phyloP scores from a whole-genome alignment of 306 rosid species.

The Pterocarpus macrocarpus region DNA sequence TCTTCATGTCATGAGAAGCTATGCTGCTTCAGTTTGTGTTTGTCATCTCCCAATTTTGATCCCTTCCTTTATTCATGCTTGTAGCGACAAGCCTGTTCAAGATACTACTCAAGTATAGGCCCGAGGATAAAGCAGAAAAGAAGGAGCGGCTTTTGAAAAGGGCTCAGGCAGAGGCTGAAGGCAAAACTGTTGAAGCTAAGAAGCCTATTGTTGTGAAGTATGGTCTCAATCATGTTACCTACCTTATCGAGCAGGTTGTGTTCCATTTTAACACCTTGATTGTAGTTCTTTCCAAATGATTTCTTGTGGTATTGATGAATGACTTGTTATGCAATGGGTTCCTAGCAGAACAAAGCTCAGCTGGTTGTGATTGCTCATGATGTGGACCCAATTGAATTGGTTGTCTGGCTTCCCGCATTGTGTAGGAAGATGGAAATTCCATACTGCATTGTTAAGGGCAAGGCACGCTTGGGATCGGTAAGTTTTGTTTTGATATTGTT shows the following conservation, averaged over 20 bases:
- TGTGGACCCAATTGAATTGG: conserved; percentile 85
- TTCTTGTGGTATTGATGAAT: not conserved
- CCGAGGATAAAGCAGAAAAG: conserved; percentile 80
- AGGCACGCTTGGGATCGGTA: conserved; percentile 84
- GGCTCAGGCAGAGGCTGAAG: conserved; percentile 79
- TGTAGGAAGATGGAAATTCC: conserved; percentile 95
- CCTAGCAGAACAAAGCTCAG: conserved; percentile 77
- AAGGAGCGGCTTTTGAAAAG: conserved; percentile 76
- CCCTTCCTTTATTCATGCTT: not conserved
- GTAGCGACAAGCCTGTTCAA: conserved; percentile 81
- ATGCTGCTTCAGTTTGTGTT: not conserved
- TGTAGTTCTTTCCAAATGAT: not conserved
- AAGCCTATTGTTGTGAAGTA: conserved; percentile 78
- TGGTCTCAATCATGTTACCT: conserved; percentile 86
- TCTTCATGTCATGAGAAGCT: not conserved
- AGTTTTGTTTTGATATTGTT: not conserved
- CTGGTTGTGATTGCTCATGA: conserved; percentile 90
- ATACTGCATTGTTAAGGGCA: conserved; percentile 88
- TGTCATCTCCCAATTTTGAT: not conserved
- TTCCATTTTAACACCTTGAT: not conserved
- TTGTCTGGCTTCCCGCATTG: conserved; percentile 88
- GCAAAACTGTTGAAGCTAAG: conserved; percentile 69
- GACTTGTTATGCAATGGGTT: not conserved
- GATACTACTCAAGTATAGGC: conserved; percentile 80
- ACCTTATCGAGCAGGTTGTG: conserved; percentile 77